Evolutionary conservation across 805 yeast species (phyloP).

Genomic region (Metschnikowia gruessii): DNA sequence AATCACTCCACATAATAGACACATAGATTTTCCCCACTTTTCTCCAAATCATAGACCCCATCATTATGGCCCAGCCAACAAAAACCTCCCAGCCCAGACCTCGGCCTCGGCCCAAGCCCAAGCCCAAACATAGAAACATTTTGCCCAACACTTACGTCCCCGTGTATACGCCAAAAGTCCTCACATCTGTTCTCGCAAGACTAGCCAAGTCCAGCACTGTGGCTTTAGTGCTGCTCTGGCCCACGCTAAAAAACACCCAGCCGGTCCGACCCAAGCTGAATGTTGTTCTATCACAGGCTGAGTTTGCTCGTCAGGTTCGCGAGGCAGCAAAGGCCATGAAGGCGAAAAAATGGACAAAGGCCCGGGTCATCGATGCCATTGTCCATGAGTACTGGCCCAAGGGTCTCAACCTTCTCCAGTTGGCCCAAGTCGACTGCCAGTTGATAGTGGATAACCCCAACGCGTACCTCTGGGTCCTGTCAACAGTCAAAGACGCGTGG

Average conservation of each 20-base stretch:
- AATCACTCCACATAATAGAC: too few relatives aligned
- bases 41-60: too few relatives aligned
- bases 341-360: constrained; percentile 24
- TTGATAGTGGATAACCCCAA: constrained; percentile 57
- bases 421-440: constrained; percentile 70
- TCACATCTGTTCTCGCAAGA: constrained; percentile 23
- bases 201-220: constrained; percentile 33
- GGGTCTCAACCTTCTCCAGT: constrained; percentile 62
- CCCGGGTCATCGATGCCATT: constrained; percentile 42
- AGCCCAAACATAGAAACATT: constrained; percentile 25
- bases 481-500: constrained; percentile 41
- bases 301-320: constrained; percentile 9
- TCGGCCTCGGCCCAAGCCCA: constrained; percentile 6
- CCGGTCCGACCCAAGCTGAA: constrained; percentile 15
- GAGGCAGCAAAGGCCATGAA: constrained; percentile 14
- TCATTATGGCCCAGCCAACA: background rate
- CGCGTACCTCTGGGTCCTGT: constrained; percentile 45
- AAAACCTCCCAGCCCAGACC: background rate
- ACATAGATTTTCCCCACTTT: too few relatives aligned
- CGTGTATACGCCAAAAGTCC: constrained; percentile 23
- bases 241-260: constrained; percentile 27
- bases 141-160: constrained; percentile 42
- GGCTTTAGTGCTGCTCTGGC: constrained; percentile 36
- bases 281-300: constrained; percentile 7
- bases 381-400: constrained; percentile 49